Conservation (phyloP, 2,329 filamentous ascomycete species). For the Aspergillus fijiensis region DNA sequence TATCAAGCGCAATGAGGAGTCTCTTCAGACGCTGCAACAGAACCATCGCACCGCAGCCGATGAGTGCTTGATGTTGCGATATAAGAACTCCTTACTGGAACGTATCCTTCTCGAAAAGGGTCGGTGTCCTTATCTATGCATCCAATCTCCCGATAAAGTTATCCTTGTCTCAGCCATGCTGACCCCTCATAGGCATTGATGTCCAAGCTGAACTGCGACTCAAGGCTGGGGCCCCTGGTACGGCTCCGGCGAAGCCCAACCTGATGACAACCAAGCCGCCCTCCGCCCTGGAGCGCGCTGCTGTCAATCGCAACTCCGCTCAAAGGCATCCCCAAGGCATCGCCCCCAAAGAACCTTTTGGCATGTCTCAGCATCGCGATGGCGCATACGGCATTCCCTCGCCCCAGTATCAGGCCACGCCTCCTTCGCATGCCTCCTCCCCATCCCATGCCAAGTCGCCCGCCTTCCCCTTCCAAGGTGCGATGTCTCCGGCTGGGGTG, state of each 20-base stretch:
- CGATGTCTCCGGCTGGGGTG: slow-evolving; percentile 61
- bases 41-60: slow-evolving; percentile 93
- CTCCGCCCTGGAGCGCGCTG: slow-evolving; percentile 74
- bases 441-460: slow-evolving; percentile 63
- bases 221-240: slow-evolving; percentile 83
- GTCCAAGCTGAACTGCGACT: slow-evolving; percentile 92
- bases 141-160: slow-evolving; percentile 1
- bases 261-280: slow-evolving; percentile 69
- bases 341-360: slow-evolving; percentile 61
- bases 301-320: slow-evolving; percentile 73
- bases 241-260: slow-evolving; percentile 63
- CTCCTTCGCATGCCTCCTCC: slow-evolving; percentile 74
- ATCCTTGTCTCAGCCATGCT: slow-evolving; percentile 3
- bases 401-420: slow-evolving; percentile 76
- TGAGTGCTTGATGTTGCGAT: slow-evolving; percentile 96
- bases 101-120: slow-evolving; percentile 95
- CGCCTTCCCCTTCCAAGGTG: slow-evolving; percentile 59
- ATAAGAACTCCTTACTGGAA: slow-evolving; percentile 96
- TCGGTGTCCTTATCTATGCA: slow-evolving; percentile 35
- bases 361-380: slow-evolving; percentile 51
- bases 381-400: slow-evolving; percentile 51
- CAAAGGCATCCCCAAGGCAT: slow-evolving; percentile 72
- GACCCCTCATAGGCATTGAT: slow-evolving; percentile 70
- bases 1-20: slow-evolving; percentile 95
- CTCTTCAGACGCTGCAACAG: slow-evolving; percentile 85